Evolutionary conservation across 1,139 yeast species (phyloP).

Genomic region (Yamadazyma triangularis): DNA sequence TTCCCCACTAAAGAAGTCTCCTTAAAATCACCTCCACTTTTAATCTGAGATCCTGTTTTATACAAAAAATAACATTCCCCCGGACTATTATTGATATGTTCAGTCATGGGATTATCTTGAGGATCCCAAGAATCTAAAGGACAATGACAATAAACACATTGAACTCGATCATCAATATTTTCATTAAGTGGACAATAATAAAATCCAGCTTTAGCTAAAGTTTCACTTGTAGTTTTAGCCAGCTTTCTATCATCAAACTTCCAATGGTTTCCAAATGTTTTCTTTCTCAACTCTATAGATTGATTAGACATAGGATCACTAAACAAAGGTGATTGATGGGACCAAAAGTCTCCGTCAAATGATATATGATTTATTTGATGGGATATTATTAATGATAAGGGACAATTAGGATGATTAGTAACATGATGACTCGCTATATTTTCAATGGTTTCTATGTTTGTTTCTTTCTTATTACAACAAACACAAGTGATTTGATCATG

Average conservation of each 20-base stretch:
- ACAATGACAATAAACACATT: slow-evolving; percentile 68
- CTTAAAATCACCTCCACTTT: too few relatives aligned
- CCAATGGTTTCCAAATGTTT: slow-evolving; percentile 53
- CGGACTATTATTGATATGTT: slow-evolving; percentile 43
- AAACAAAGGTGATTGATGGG: slow-evolving; percentile 16
- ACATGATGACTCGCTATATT: slow-evolving; percentile 44
- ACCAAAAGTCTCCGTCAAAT: slow-evolving; percentile 12
- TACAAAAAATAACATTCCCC: slow-evolving; percentile 46
- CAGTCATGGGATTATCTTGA: slow-evolving; percentile 58
- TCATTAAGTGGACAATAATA: slow-evolving; percentile 41
- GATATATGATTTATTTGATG: slow-evolving; percentile 14
- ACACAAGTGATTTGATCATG: slow-evolving; percentile 56
- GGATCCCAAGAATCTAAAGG: slow-evolving; percentile 71
- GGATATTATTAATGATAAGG: slow-evolving; percentile 31
- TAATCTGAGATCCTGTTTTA: too few relatives aligned
- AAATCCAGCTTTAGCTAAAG: slow-evolving; percentile 52
- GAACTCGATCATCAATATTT: slow-evolving; percentile 55
- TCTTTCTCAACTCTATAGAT: slow-evolving; percentile 39
- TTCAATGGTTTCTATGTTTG: slow-evolving; percentile 25
- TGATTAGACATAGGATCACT: slow-evolving; percentile 25
- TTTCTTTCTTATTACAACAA: slow-evolving; percentile 50
- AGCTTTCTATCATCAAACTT: slow-evolving; percentile 40
- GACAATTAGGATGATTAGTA: slow-evolving; percentile 42
- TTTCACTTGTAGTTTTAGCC: slow-evolving; percentile 34
- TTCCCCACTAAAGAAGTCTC: too few relatives aligned